These are phyloP conservation scores for Apophysomyces variabilis DNA, from an alignment of 371 early-diverging fungal species.

Conservation along the genomic window DNA sequence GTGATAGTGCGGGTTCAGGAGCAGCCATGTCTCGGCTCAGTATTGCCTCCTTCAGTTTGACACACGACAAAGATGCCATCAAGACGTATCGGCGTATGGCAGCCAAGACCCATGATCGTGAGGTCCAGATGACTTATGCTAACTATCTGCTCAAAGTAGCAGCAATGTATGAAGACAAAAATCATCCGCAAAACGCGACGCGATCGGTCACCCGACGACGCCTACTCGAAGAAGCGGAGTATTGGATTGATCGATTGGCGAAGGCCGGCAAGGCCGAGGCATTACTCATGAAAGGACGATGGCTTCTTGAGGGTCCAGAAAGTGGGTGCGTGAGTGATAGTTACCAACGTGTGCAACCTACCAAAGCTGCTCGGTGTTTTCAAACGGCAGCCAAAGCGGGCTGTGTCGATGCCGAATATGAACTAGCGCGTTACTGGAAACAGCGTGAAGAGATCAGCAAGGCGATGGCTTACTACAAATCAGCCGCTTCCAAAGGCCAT, in stretches of 20 bases:
- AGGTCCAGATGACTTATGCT: conserved; percentile 73
- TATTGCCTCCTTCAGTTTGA: conserved; percentile 31
- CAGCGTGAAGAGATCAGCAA: conserved; percentile 63
- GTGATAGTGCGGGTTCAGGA: background rate
- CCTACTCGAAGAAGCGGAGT: conserved; percentile 62
- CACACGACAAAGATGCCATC: conserved; percentile 26
- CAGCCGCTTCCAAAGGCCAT: conserved; percentile 75
- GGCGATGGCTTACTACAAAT: conserved; percentile 75
- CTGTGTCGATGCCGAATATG: conserved; percentile 15
- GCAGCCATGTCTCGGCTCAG: background rate
- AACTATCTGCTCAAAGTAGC: conserved; percentile 68
- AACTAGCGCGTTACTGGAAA: conserved; percentile 47
- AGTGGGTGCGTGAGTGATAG: conserved; percentile 7
- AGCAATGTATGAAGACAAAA: conserved; percentile 23
- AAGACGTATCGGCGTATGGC: conserved; percentile 78
- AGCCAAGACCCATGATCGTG: conserved; percentile 68
- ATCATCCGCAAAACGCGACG: conserved; percentile 6
- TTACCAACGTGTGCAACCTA: conserved; percentile 10
- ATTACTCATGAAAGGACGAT: conserved; percentile 67
- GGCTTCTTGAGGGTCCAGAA: conserved; percentile 46
- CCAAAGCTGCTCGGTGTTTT: conserved; percentile 18
- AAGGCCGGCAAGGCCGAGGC: conserved; percentile 74
- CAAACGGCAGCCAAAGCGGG: conserved; percentile 23
- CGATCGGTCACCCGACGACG: conserved; percentile 26
- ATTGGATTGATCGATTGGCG: conserved; percentile 75